Base-by-base conservation (phyloP, 345 rosid species). In the Theobroma cacao region DNA sequence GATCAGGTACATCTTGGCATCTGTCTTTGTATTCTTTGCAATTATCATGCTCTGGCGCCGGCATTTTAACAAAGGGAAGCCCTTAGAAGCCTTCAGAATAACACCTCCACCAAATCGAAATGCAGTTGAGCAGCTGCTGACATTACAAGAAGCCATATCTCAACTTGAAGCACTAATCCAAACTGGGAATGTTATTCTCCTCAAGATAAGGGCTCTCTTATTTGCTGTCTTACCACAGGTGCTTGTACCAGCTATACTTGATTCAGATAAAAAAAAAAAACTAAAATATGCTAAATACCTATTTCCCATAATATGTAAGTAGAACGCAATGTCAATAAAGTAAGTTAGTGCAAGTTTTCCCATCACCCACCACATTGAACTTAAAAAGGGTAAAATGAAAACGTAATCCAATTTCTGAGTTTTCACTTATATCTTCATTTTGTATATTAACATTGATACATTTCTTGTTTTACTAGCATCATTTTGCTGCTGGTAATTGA, bases 71-170 rank as follows among this genome's bases (percentile, higher is more conserved):
- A 85, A 74, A 84, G 89, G 89, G 81, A 84, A 82, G 73, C 83
- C 91, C 38, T 80, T 89, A 30, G 89, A 89, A 77, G 89, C 93
- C 45, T 87, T 92, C 81, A 82, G 80, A 86, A 91, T 93, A 41
- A 85, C 68, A 40, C 84, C 89, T 72, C 97, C 97, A 26, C 94
- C 96, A 6, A 87, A 80, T 83, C 87, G 89, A 78, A 95, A 90
- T 76, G 92, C 98, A n/a, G 94, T 95, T 12, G 98, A 92, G 92
- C 98, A 93, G 88, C 87, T 95, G 75, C 83, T 93, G 81, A 43
- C 90, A 55, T 82, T 93, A 50, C 99, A 93, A 82, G 98, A 95
- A 67, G 92, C 89, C 75, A 79, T 93, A 47, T 78, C 89, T 70
- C 94, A 91, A 63, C 74, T 85, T 24, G 97, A 93, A 86, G 85